Evolutionary conservation across 495 filamentous ascomycete species (phyloP).

Genomic region (Podospora tetraspora): DNA sequence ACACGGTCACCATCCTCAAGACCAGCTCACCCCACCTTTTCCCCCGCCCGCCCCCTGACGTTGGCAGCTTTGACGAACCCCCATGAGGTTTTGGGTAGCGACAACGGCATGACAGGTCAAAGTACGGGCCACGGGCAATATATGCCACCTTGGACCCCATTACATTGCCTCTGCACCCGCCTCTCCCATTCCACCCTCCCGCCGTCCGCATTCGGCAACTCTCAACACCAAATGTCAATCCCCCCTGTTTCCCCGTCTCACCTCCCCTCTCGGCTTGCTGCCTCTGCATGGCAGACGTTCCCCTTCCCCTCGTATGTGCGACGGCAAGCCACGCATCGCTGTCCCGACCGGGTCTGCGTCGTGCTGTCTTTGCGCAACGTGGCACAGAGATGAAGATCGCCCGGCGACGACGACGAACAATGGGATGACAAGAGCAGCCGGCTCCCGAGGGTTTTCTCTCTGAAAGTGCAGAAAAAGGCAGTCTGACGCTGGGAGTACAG

Average conservation of each 20-base stretch:
- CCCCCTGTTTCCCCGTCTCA: background rate
- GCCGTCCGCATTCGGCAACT: constrained; percentile 18
- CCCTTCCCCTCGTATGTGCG: background rate
- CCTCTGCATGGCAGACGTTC: background rate
- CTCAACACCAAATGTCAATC: background rate
- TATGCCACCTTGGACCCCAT: constrained; percentile 14
- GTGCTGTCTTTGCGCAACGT: background rate
- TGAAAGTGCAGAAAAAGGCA: background rate
- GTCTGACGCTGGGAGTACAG: background rate
- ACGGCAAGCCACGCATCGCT: background rate
- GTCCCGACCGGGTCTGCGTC: background rate
- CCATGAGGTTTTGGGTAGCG: constrained; percentile 12
- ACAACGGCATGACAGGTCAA: constrained; percentile 18
- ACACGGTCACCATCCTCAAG: background rate
- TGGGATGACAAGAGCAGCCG: background rate
- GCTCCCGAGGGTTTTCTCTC: background rate
- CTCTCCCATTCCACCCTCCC: constrained; percentile 4
- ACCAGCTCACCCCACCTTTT: constrained; percentile 2
- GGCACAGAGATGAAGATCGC: background rate
- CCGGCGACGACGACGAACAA: background rate
- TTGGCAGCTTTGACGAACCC: constrained; percentile 10
- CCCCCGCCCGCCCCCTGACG: background rate
- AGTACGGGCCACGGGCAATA: constrained; percentile 10
- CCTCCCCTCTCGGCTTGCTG: background rate
- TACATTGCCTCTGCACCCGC: constrained; percentile 12